Percentiles rank a stretch among this genome's conserved stretches.
These are phyloP conservation scores for Tylopilus sp. DNA, from an alignment of 768 basidiomycete species.

Conservation along the genomic window DNA sequence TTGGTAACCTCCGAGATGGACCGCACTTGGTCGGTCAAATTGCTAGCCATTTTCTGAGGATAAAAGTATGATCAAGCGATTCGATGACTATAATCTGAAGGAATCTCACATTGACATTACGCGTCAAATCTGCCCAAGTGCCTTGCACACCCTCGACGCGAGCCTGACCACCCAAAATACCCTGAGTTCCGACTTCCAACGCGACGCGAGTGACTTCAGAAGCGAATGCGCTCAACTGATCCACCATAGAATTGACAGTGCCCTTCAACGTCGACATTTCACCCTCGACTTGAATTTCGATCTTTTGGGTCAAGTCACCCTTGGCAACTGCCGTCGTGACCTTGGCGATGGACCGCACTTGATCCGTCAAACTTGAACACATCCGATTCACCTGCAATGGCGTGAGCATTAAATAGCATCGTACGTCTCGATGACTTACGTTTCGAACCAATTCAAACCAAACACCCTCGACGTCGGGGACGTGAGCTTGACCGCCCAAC, in stretches of 20 bases:
- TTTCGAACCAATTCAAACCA: constrained; percentile 81
- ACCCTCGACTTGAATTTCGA: constrained; percentile 84
- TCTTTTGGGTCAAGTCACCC: constrained; percentile 90
- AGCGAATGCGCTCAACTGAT: constrained; percentile 82
- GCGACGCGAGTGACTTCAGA: constrained; percentile 82
- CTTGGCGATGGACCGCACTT: constrained; percentile 78
- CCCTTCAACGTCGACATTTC: constrained; percentile 84
- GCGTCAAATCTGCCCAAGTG: constrained; percentile 87
- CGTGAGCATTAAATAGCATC: constrained; percentile 7
- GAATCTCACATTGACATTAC: constrained; percentile 76
- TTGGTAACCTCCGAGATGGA: constrained; percentile 86
- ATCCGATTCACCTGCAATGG: constrained; percentile 63
- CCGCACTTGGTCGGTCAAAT: constrained; percentile 82
- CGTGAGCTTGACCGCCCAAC: constrained; percentile 83
- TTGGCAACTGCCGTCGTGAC: constrained; percentile 89
- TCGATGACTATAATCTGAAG: not conserved
- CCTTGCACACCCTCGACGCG: constrained; percentile 89
- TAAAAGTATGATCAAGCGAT: not conserved
- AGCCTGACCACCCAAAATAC: constrained; percentile 88
- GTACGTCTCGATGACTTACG: constrained; percentile 36
- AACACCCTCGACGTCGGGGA: constrained; percentile 90
- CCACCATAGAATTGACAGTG: constrained; percentile 94
- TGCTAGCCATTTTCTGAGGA: constrained; percentile 81
- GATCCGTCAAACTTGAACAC: constrained; percentile 77
- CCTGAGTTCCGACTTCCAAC: constrained; percentile 86